These are phyloP conservation scores for Penicillium subrubescens DNA, from an alignment of 495 filamentous ascomycete species.

Conservation along the genomic window DNA sequence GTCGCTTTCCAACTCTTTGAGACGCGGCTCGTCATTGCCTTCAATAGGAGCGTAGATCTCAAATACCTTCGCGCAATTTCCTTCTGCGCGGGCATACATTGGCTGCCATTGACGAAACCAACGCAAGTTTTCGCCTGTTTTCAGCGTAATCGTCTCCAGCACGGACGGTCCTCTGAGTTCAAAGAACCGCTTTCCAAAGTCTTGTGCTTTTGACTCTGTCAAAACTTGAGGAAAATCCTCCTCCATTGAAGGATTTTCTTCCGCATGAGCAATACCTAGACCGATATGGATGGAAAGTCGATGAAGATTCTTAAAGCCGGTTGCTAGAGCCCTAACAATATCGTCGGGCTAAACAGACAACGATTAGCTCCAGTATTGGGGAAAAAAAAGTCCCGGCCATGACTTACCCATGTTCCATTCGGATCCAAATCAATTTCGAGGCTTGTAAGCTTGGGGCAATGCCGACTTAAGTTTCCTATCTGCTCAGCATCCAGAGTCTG, in stretches of 20 bases:
- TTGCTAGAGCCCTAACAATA: slow-evolving; percentile 1
- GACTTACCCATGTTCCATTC: slow-evolving; percentile 11
- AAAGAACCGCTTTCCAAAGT: neutral
- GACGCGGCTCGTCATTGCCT: neutral
- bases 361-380: neutral
- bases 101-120: slow-evolving; percentile 9
- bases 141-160: neutral
- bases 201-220: neutral
- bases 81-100: neutral
- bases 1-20: neutral
- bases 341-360: slow-evolving; percentile 4
- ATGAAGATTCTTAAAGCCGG: slow-evolving; percentile 5
- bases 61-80: neutral
- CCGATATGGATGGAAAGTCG: neutral
- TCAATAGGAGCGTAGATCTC: neutral
- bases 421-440: slow-evolving; percentile 8
- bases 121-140: slow-evolving; percentile 6
- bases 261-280: neutral
- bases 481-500: neutral
- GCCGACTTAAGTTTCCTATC: neutral
- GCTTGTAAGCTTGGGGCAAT: slow-evolving; percentile 6
- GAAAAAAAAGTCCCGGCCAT: neutral
- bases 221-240: neutral
- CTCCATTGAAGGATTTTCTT: neutral
- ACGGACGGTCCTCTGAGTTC: slow-evolving; percentile 2